These are phyloP conservation scores for Fraxinus angustifolia DNA, from an alignment of 305 asterid species.

Conservation along the genomic window DNA sequence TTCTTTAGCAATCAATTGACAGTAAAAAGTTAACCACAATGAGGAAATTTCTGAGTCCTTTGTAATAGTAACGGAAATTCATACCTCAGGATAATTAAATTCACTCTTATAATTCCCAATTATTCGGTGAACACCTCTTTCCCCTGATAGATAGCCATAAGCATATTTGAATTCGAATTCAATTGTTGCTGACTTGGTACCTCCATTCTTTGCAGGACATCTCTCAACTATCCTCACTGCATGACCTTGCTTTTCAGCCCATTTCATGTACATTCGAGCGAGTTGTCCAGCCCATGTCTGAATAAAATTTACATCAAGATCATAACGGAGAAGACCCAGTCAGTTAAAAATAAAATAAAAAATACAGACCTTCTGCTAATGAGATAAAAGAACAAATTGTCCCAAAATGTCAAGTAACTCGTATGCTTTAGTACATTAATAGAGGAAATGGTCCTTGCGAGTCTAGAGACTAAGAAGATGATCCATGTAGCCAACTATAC, in stretches of 20 bases:
- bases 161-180: constrained; percentile 69
- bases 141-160: constrained; percentile 69
- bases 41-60: not conserved
- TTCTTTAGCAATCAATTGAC: not conserved
- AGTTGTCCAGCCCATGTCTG: constrained; percentile 67
- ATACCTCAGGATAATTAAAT: constrained; percentile 45
- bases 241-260: constrained; percentile 76
- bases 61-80: not conserved
- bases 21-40: not conserved
- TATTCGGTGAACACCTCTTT: constrained; percentile 65
- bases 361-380: not conserved
- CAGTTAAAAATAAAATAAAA: not conserved
- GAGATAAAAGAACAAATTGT: not conserved
- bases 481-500: not conserved
- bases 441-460: not conserved
- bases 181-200: constrained; percentile 45
- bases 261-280: constrained; percentile 60
- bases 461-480: not conserved
- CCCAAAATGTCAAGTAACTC: not conserved
- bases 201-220: constrained; percentile 39
- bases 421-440: not conserved
- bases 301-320: constrained; percentile 7
- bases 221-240: constrained; percentile 63
- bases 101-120: constrained; percentile 32
- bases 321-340: not conserved